Base-by-base conservation (phyloP, 306 rosid genomes). In the Gastrolobium bilobum region DNA sequence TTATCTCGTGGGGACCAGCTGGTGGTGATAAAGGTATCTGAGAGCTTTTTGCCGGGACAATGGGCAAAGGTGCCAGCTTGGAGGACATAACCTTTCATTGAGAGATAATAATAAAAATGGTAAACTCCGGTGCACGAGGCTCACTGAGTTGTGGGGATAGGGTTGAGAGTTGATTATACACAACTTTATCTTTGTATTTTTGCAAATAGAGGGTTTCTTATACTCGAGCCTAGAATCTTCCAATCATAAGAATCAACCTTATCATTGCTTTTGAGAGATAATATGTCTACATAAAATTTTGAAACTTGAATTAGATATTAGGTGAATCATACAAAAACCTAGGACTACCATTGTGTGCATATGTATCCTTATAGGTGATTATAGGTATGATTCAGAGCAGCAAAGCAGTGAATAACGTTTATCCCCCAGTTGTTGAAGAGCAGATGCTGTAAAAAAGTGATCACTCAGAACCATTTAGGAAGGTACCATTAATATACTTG, bases 1-100 rank as follows among this genome's bases (percentile, higher is more conserved):
- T 39, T 67, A 34, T 83, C 46, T 73, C 68, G 11, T 38, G 77
- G 83, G 85, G 87, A 75, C 87, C 84, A 79, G 39, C 42, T 73
- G 47, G 14, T 68, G 58, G 51, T 57, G 61, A 72, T 65, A 72
- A 79, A 79, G 63, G 79, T 75, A 68, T 84, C 61, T 67, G 38
- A 51, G 73, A 30, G 61, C 58, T 42, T 68, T 71, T 68, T 59
- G 58, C 65, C 46, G 38, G 53, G 4, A 4, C 61, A 71, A 51
- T 50, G 58, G 30, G 53, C 63, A 74, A 80, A 56, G 56, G 10
- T 74, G n/a, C 77, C 52, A 56, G 42, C 58, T 14, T 76, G 59
- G 48, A 40, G 62, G 75, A 43, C 79, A 78, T 47, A 39, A 79
- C 76, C 48, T 71, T 70, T 53, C 40, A 64, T 65, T 44, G 43